Conservation (phyloP, 2,329 filamentous ascomycete species). For the Moelleriella libera region DNA sequence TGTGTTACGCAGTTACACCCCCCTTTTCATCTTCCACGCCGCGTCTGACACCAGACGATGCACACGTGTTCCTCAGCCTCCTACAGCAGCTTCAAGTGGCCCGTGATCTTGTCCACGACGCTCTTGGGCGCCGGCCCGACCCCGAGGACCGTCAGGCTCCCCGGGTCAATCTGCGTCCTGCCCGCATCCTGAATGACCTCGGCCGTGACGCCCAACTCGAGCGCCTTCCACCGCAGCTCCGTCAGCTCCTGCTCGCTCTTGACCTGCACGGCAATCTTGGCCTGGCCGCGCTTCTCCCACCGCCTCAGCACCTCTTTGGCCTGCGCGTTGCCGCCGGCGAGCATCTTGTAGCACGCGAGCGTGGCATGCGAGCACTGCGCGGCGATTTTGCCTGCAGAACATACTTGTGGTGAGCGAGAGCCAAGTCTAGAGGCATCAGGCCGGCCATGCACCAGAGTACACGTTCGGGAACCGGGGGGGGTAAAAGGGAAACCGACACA, state of each 20-base stretch:
- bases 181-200: conserved; percentile 93
- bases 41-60: too few relatives aligned
- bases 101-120: conserved; percentile 74
- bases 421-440: too few relatives aligned
- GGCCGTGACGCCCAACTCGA: conserved; percentile 72
- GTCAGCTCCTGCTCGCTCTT: conserved; percentile 78
- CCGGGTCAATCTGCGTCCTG: conserved; percentile 87
- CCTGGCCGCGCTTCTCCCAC: conserved; percentile 80
- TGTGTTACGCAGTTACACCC: not conserved
- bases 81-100: conserved; percentile 68
- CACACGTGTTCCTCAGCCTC: not conserved
- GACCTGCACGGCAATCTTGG: conserved; percentile 84
- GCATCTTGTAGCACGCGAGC: conserved; percentile 87
- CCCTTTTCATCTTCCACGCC: not conserved
- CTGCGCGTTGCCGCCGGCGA: conserved; percentile 40
- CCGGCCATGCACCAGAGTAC: too few relatives aligned
- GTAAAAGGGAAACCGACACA: conserved; percentile 1
- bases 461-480: not conserved
- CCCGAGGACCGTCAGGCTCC: conserved; percentile 84
- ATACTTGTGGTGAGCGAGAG: too few relatives aligned
- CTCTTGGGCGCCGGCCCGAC: conserved; percentile 73
- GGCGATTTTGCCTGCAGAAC: conserved; percentile 91
- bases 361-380: conserved; percentile 95
- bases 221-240: conserved; percentile 59
- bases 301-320: conserved; percentile 53